Base-by-base conservation (phyloP, 169 alveolate genomes). In the Theileria orientalis region DNA sequence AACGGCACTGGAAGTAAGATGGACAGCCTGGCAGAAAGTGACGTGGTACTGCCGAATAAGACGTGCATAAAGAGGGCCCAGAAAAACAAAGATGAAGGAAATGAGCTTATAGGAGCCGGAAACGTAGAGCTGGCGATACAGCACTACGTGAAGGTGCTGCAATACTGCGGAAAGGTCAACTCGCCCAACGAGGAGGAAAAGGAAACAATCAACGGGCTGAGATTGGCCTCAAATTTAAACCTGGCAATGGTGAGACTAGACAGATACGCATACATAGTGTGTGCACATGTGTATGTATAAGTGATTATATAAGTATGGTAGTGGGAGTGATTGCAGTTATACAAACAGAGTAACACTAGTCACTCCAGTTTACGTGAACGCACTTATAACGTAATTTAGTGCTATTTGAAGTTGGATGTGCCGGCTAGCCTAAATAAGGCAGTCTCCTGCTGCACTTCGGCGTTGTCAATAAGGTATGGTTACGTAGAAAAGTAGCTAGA, bases 31-130 rank as follows among this genome's bases (percentile, higher is more conserved):
- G 21, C 30, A 3, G 57, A 47, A 27, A 57, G 67, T 35, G 87
- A 79, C 51, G 83, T 72, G 44, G 71, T 82, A 8, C 51, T 79
- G 47, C 83, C 87, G 21, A 79, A 69, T 52, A 71, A 66, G 21
- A 63, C 76, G 11, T 72, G 83, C 37, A 32, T 79, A 19, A 79
- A 79, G 52, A 75, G 87, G 14, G 87, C 87, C 13, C 68, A 69
- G 30, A 72, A 70, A 70, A 79, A 79, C 64, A 79, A 73, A 76
- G 78, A 62, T 2, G 87, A 79, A 46, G 87, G 87, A 19, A 79
- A 79, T 75, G 74, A 61, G 7, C 56, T 79, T 19, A 32, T 71
- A 29, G 13, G 77, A 13, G 83, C 69, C 40, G 86, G 86, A 14
- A 79, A 79, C 67, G 68, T 72, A 23, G 87, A 79, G 47, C 42